Evolutionary conservation across 2,329 filamentous ascomycete species (phyloP), one percentile per base, ranked within the genome.

Genomic region (Ceratocystis diversiconidia): DNA sequence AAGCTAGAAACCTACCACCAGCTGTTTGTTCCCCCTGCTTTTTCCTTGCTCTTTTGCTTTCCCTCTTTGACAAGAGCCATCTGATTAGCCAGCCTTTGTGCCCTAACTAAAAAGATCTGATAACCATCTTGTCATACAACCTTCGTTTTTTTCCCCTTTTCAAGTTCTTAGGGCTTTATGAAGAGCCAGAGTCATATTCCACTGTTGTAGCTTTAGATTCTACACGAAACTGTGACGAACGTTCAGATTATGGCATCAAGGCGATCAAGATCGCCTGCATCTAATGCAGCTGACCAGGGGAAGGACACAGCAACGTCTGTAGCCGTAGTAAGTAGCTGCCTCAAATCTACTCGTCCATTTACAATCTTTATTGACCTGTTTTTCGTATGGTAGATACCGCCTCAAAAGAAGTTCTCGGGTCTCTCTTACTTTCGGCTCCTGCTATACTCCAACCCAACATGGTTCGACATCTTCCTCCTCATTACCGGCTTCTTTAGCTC

Each of bases 401-500:
- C 62, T 55, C 62, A 65, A 50, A 64, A 61, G 48, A 66, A 36
- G 2, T 61, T 46, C 2, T 70, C 76, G 66, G 73, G 76, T 68
- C 70, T 71, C 62, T 80, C 77, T 12, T 67, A 67, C 70, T 78
- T 80, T 69, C 74, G 74, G 25, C 75, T 79, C 50, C 75, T 80
- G 43, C 72, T 77, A 68, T 79, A 77, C 66, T 78, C 76, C 65
- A 72, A 78, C 59, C 78, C 78, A 25, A 75, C 73, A 69, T 74
- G 73, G 71, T 67, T 77, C 66, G 79, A 80, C 67, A 72, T 76
- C 67, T 59, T 72, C n/a, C 74, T 80, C 61, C 73, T 80, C 48
- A 12, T 75, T 17, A 69, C 74, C 30, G 79, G 78, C 52, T 75
- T 73, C 44, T 55, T 78, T 52, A 75, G 76, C 64, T 79, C 82